These are phyloP conservation scores for Leptomonas pyrrhocoris DNA, from an alignment of 208 protist species.

Conservation along the genomic window DNA sequence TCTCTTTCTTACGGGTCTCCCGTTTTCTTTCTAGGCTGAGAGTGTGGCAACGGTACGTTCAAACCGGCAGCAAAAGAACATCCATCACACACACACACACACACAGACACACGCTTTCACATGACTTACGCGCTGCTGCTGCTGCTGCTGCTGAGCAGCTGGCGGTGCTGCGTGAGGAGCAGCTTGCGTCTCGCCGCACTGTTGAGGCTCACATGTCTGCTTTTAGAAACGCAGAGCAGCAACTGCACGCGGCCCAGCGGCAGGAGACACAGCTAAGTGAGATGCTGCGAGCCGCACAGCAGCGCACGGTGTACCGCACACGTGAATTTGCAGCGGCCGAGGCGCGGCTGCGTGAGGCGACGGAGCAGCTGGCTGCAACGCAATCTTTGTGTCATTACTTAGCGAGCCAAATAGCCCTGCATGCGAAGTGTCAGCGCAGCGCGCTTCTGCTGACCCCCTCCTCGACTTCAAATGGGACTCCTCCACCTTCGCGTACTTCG, in stretches of 20 bases:
- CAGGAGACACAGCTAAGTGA: slow-evolving; percentile 45
- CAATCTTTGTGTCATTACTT: slow-evolving; percentile 21
- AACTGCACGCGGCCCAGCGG: slow-evolving; percentile 15
- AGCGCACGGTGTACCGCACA: slow-evolving; percentile 2
- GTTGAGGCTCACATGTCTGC: slow-evolving; percentile 23
- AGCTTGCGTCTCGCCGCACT: slow-evolving; percentile 11
- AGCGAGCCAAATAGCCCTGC: slow-evolving; percentile 19
- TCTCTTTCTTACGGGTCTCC: background rate
- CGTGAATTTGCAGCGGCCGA: slow-evolving; percentile 2
- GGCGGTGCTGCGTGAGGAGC: slow-evolving; percentile 23
- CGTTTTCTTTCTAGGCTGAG: no score
- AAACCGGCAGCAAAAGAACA: background rate
- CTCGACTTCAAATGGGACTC: background rate
- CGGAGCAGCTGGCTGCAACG: slow-evolving; percentile 15
- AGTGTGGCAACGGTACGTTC: no score
- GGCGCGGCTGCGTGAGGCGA: slow-evolving; percentile 9
- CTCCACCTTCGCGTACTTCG: background rate
- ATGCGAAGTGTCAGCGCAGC: slow-evolving; percentile 24
- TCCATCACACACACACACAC: background rate
- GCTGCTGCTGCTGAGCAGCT: slow-evolving; percentile 48
- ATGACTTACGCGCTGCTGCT: slow-evolving; percentile 21
- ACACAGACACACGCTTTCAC: background rate
- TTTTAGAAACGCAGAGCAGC: slow-evolving; percentile 3
- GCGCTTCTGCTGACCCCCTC: slow-evolving; percentile 10
- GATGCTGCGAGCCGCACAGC: slow-evolving; percentile 22